Conservation (phyloP, 306 rosid genomes). For the Rubus idaeus region DNA sequence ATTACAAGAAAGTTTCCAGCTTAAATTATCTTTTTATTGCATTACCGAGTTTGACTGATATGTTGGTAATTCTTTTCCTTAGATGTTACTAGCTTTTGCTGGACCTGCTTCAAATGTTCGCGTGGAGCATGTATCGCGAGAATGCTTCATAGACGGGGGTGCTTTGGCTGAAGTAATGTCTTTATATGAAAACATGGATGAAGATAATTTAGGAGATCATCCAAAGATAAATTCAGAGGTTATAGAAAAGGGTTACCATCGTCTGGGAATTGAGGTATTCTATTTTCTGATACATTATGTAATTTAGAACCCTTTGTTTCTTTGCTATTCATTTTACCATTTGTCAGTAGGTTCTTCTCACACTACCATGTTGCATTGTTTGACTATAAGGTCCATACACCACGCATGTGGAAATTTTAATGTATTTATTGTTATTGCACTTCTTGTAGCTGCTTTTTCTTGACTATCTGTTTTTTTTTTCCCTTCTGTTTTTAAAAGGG, state of each 20-base stretch:
- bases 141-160: constrained; percentile 68
- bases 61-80: constrained; percentile 24
- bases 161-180: constrained; percentile 84
- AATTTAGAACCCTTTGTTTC: constrained; percentile 18
- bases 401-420: constrained; percentile 6
- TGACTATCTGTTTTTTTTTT: constrained; percentile 7
- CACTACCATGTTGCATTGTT: not conserved
- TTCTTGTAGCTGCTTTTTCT: constrained; percentile 18
- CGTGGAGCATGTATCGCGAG: constrained; percentile 65
- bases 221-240: constrained; percentile 33
- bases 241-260: constrained; percentile 37
- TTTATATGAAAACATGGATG: constrained; percentile 54
- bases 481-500: constrained; percentile 47
- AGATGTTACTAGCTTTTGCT: constrained; percentile 78
- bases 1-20: not conserved
- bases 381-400: not conserved
- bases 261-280: constrained; percentile 63
- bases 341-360: not conserved
- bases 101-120: constrained; percentile 93
- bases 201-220: constrained; percentile 35
- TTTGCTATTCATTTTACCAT: not conserved
- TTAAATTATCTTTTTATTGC: not conserved
- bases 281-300: constrained; percentile 1
- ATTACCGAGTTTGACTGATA: constrained; percentile 5
- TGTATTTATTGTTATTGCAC: constrained; percentile 14